Base-by-base conservation (phyloP, 148 eudicot species). In the Arctostaphylos glauca region DNA sequence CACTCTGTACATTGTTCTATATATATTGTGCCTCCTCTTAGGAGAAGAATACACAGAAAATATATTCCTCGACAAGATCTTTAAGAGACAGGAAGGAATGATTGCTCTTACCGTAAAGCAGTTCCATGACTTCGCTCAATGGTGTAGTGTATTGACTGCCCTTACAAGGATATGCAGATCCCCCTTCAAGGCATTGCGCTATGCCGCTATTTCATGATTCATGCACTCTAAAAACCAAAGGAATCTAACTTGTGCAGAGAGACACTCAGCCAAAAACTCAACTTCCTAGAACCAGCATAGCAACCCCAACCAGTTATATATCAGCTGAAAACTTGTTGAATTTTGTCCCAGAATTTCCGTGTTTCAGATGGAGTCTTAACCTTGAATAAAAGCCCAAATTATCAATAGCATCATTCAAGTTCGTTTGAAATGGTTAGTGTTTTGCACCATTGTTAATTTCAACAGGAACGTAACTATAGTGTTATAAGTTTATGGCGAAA, bases 131-230 rank as follows among this genome's bases (percentile, higher is more conserved):
- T 55, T 56, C n/a, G 64, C 66, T 78, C 49, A 56, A 76, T 76
- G 5, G 3, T n/a, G 12, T 19, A 78, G 38, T 19, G 16, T 3
- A 77, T 31, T 31, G 47, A 52, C 80, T 25, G 13, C 16, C 60
- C 64, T 0, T 52, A 15, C 16, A 38, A 54, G 4, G 44, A 53
- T 53, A 56, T 56, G 60, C 79, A 76, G 19, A 19, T n/a, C 55
- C 55, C 55, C 50, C 6, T 10, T 48, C 79, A 76, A 76, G 79
- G n/a, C 60, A 76, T 77, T 38, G 46, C 62, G 14, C 80, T 15
- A 76, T 54, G 15, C n/a, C 62, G 6, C 80, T 15, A 77, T 54
- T 6, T 77, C 64, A 77, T 4, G 64, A 19, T 76, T 55, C 18
- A 5, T 9, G 41, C 18, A 31, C 10, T 16, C 15, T 23, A 38